Evolutionary conservation across 352 stramenopile genomes (phyloP).

Genomic region (Phytophthora colocasiae): DNA sequence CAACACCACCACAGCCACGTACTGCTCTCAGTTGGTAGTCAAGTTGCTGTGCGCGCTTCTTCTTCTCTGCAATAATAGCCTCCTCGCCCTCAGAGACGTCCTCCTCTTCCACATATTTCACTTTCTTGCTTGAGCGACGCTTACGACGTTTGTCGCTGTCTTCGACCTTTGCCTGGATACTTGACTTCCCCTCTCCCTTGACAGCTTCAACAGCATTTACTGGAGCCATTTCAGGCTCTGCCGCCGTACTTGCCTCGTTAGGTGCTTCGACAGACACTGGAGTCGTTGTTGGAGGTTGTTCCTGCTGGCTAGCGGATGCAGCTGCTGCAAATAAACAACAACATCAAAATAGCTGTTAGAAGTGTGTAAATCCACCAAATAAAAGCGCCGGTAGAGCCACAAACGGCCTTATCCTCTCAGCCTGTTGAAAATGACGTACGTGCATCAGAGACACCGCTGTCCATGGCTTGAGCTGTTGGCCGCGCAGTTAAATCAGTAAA

Average conservation of each 20-base stretch:
- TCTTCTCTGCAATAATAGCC: slow-evolving; percentile 61
- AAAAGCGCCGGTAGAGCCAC: slow-evolving; percentile 9
- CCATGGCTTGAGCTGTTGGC: slow-evolving; percentile 13
- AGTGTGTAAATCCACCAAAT: background rate
- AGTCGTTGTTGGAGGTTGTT: background rate
- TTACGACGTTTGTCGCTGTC: slow-evolving; percentile 40
- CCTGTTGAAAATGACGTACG: slow-evolving; percentile 18
- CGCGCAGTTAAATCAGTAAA: background rate
- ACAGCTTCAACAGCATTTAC: background rate
- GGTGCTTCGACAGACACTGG: background rate
- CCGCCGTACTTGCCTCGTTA: background rate
- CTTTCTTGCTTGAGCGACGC: slow-evolving; percentile 56
- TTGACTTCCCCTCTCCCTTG: slow-evolving; percentile 8
- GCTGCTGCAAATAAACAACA: slow-evolving; percentile 4
- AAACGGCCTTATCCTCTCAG: slow-evolving; percentile 8
- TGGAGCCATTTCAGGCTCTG: slow-evolving; percentile 20
- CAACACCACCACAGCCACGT: slow-evolving; percentile 14
- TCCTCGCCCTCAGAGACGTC: slow-evolving; percentile 75
- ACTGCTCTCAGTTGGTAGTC: slow-evolving; percentile 74
- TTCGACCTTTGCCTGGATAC: slow-evolving; percentile 17
- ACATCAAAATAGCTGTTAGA: slow-evolving; percentile 2
- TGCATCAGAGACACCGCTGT: slow-evolving; percentile 5
- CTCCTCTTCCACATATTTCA: slow-evolving; percentile 86
- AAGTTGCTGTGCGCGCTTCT: slow-evolving; percentile 74
- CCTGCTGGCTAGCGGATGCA: slow-evolving; percentile 4